These are phyloP conservation scores for Purshia tridentata DNA, from an alignment of 306 rosid genomes.

Conservation along the genomic window DNA sequence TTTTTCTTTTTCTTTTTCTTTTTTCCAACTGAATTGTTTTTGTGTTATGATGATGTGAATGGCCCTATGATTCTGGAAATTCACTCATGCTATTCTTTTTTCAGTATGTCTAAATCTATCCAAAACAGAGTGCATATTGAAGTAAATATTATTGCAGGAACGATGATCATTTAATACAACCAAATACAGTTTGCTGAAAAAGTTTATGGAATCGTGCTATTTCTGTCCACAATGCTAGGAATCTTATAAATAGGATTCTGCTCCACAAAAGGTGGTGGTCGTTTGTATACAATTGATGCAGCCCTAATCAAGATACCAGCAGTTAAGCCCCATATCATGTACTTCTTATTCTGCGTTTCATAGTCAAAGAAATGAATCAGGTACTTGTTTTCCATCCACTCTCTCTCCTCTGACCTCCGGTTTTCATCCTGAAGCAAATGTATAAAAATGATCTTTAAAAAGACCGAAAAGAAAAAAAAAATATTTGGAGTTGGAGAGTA, in stretches of 20 bases:
- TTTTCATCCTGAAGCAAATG: constrained; percentile 75
- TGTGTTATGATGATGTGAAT: not conserved
- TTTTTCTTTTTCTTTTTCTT: not conserved
- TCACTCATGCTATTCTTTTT: constrained; percentile 21
- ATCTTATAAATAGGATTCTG: constrained; percentile 79
- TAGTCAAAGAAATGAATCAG: constrained; percentile 78
- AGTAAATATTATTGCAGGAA: constrained; percentile 5
- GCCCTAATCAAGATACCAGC: constrained; percentile 94
- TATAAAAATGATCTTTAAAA: constrained; percentile 6
- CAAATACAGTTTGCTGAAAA: not conserved
- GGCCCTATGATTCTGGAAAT: not conserved
- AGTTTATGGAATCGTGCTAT: constrained; percentile 43
- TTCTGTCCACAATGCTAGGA: constrained; percentile 41
- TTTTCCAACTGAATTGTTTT: not conserved
- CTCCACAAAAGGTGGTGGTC: constrained; percentile 76
- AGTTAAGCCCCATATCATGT: constrained; percentile 87
- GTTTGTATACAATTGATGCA: constrained; percentile 75
- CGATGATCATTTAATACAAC: constrained; percentile 14
- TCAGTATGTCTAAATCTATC: constrained; percentile 8
- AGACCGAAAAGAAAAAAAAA: not conserved
- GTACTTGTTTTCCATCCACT: constrained; percentile 89
- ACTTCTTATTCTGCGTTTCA: constrained; percentile 50
- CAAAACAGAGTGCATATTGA: constrained; percentile 12
- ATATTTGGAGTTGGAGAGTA: not conserved
- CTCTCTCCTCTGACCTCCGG: constrained; percentile 68